Base-by-base conservation (phyloP, 176 grass and related monocot genomes). In the Cenchrus americanus region DNA sequence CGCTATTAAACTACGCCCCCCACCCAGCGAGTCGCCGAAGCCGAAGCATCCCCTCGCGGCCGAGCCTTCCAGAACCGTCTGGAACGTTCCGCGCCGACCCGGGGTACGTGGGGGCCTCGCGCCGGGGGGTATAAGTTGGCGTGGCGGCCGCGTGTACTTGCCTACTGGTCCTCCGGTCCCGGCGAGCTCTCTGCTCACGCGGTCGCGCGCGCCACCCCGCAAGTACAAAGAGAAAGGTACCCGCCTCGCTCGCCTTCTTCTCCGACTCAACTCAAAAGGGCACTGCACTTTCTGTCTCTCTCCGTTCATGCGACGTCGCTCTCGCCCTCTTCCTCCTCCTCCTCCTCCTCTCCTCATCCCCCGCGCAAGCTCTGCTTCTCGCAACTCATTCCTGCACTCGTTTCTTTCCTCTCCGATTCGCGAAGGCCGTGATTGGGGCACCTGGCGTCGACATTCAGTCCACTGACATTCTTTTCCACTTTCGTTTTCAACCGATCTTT, bases 51-150 rank as follows among this genome's bases (percentile, higher is more conserved):
- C 58, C 18, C 26, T 51, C 19, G 17, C 77, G 61, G 18, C 26
- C 10, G 3, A 0, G 2, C 10, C 80, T 87, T 57, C 46, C 58
- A 41, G 88, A 90, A 82, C 6, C 59, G 64, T 86, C 88, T 90
- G 21, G 88, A 90, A 86, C 0, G 19, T 90, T 90, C 88, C 15
- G 69, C 75, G 47, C 8, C 47, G 72, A 58, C 18, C 59, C 47
- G 2, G 37, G 22, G 10, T 87, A 41, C 78, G 69, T 82, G 61
- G 78, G n/a, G 37, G 69, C 30, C 62, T 40, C 13, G 47, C 52
- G 78, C 63, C 26, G 47, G 44, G 44, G 43, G 18, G 77, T 89
- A 89, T 80, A 85, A 85, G 71, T n/a, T 13, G 75, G 48, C 67
- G 81, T n/a, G 23, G 22, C 72, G 34, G 37, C 24, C 43, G 40